Evolutionary conservation across 305 asterid genomes (phyloP).

Genomic region (Andrographis paniculata): DNA sequence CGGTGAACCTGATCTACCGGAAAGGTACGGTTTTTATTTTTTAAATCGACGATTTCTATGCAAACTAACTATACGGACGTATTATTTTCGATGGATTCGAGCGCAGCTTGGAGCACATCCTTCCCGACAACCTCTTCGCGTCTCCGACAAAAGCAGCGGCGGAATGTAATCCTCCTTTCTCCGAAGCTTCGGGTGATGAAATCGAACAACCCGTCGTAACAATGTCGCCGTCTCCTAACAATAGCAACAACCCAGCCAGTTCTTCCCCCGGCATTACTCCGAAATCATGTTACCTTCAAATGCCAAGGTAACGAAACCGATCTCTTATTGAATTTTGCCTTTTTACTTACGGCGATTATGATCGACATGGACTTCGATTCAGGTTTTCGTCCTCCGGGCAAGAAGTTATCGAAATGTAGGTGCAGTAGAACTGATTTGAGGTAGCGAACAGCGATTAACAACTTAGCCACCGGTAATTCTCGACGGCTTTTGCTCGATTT

Average conservation of each 20-base stretch:
- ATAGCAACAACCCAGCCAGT: conserved; percentile 27
- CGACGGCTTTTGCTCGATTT: too few relatives aligned
- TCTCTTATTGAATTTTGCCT: too few relatives aligned
- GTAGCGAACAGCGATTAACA: too few relatives aligned
- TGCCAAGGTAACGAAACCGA: conserved; percentile 47
- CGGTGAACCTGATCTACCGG: conserved; percentile 31
- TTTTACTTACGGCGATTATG: background rate
- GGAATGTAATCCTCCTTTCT: conserved; percentile 32
- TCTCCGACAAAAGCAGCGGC: conserved; percentile 77
- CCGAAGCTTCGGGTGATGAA: conserved; percentile 32
- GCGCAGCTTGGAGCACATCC: conserved; percentile 70
- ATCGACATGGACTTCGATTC: too few relatives aligned
- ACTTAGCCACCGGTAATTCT: too few relatives aligned
- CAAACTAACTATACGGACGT: too few relatives aligned
- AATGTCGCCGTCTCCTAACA: conserved; percentile 43
- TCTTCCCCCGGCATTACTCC: conserved; percentile 55
- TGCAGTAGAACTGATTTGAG: conserved; percentile 15
- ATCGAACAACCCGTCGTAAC: conserved; percentile 32
- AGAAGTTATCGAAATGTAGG: conserved; percentile 85
- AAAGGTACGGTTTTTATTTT: conserved; percentile 32
- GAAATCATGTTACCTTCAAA: conserved; percentile 62
- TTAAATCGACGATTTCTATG: background rate
- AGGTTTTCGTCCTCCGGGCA: conserved; percentile 59
- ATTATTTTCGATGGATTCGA: background rate
- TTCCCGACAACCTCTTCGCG: conserved; percentile 82